These are phyloP conservation scores for Nitzschia palea DNA, from an alignment of 108 stramenopile genomes.

Conservation along the genomic window DNA sequence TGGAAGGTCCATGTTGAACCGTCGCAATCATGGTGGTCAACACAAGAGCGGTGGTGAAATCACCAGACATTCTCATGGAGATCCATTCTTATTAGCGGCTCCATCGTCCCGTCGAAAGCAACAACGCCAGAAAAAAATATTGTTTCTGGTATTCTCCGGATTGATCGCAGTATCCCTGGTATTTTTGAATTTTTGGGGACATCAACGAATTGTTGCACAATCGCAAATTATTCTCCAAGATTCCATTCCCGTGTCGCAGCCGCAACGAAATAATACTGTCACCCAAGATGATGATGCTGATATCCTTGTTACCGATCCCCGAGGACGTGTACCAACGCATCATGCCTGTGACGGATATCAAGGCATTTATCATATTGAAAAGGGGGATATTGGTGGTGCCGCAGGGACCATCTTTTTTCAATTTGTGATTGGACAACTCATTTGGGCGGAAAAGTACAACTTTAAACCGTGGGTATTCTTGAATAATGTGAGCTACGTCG, in stretches of 20 bases:
- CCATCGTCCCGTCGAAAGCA: not conserved
- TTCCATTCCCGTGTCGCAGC: too few species aligned
- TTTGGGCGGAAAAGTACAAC: conserved; percentile 56
- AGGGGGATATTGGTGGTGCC: conserved; percentile 49
- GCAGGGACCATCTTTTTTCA: conserved; percentile 61
- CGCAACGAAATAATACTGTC: too few species aligned
- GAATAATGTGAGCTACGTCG: conserved; percentile 37
- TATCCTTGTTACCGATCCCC: not conserved
- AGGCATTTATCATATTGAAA: conserved; percentile 54
- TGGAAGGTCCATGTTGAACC: too few species aligned
- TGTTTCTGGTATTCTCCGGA: not conserved
- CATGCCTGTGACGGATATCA: conserved; percentile 49
- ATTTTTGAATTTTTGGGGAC: not conserved
- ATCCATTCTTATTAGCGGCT: too few species aligned
- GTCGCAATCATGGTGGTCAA: too few species aligned
- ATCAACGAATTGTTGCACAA: not conserved
- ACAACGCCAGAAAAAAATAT: not conserved
- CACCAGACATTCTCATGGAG: too few species aligned
- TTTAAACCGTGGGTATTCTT: conserved; percentile 57
- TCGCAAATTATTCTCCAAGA: not conserved
- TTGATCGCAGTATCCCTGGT: not conserved
- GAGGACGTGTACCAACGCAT: conserved; percentile 16
- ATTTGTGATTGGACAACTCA: conserved; percentile 49
- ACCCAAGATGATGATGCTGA: too few species aligned
- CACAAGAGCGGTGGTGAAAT: too few species aligned